phyloP scores from a whole-genome alignment of 106 monocot species.

The Dendrobium officinale region DNA sequence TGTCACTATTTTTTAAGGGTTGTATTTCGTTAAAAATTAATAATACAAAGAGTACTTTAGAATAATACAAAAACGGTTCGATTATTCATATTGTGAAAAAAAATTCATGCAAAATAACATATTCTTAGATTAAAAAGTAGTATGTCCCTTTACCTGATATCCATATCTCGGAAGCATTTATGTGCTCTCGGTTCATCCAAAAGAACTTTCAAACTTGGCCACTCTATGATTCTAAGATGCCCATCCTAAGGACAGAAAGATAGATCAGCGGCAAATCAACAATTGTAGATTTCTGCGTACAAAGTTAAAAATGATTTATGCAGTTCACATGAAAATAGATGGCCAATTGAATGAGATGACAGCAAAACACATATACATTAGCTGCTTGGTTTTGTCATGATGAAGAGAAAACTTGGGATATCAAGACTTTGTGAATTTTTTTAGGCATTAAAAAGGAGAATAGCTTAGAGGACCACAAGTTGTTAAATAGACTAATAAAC shows the following conservation, averaged over 20 bases:
- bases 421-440: neutral
- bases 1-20: too few relatives aligned
- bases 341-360: neutral
- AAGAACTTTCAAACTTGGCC: slow-evolving; percentile 66
- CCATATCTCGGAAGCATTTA: slow-evolving; percentile 92
- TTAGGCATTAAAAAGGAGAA: neutral
- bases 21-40: too few relatives aligned
- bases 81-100: neutral
- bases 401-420: neutral
- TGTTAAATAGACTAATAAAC: neutral
- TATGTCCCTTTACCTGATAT: slow-evolving; percentile 60
- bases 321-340: neutral
- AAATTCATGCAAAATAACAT: neutral
- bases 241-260: slow-evolving; percentile 63
- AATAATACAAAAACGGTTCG: neutral
- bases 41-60: too few relatives aligned
- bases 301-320: neutral
- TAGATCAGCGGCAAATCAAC: neutral
- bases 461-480: neutral
- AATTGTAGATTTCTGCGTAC: neutral
- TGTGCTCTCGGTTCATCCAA: slow-evolving; percentile 94
- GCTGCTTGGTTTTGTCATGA: neutral
- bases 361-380: neutral
- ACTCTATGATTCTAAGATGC: slow-evolving; percentile 72
- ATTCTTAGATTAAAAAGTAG: neutral